Base-by-base conservation (phyloP, 371 early-diverging fungal species). In the Paramicrosporidium saccamoebae region DNA sequence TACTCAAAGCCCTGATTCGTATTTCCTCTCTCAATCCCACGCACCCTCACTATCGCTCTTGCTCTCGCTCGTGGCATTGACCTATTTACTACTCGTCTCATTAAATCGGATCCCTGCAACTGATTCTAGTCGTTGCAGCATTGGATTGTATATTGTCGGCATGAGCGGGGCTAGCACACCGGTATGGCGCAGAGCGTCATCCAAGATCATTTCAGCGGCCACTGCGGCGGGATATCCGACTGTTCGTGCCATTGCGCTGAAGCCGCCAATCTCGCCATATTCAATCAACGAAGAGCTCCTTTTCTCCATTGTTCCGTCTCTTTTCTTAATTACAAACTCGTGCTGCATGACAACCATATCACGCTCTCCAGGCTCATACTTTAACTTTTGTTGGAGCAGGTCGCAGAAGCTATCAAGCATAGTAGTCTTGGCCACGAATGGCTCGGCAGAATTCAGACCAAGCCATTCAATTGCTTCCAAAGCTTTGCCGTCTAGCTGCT, bases 291-390 rank as follows among this genome's bases (percentile, higher is more conserved):
- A 82, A 1, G 81, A 73, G 0, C 77, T 78, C 35, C 68, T 66
- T 8, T 63, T 64, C 53, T 79, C 64, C 36, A 28, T 41, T 10
- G 47, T 45, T 12, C 73, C 72, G 33, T 67, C 65, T 45, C 56
- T 60, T 33, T 64, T 58, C 41, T 73, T 62, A 21, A 84, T 57
- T 33, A 72, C 73, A 41, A 86, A 84, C 39, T 63, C 62, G 53
- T 92, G 94, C 52, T 88, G 88, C 48, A 94, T 60, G 32, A 72
- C 58, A 21, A 88, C 77, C 67, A 88, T 64, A 47, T 94, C 95
- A 21, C 92, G 63, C 46, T 94, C 95, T 21, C 60, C 64, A 30
- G 59, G 52, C 19, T 42, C 64, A 35, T 88, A 94, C 38, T 68
- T 60, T 55, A 90, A 67, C 50, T 73, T 73, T 18, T 64, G 55